Evolutionary conservation across 495 filamentous ascomycete genomes (phyloP).

Genomic region (Aspergillus diversus): DNA sequence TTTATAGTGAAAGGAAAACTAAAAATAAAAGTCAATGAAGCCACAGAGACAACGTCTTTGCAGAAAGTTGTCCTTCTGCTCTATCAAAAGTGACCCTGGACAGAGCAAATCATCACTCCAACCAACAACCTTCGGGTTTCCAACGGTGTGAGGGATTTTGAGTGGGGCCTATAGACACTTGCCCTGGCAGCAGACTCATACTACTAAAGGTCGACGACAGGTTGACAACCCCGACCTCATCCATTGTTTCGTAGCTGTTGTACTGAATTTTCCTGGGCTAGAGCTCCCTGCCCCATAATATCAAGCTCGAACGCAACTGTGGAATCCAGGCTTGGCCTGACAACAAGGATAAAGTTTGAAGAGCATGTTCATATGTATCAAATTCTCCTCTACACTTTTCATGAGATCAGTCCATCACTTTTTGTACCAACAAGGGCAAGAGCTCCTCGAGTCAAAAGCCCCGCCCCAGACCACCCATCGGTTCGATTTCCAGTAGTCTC

Average conservation of each 20-base stretch:
- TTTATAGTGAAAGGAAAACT: too few species aligned
- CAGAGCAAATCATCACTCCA: too few species aligned
- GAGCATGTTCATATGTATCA: background rate
- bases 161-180: too few species aligned
- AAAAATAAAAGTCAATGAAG: too few species aligned
- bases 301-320: background rate
- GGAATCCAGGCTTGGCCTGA: constrained; percentile 9
- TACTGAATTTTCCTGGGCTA: background rate
- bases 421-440: background rate
- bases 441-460: background rate
- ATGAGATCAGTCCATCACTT: constrained; percentile 4
- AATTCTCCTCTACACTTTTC: background rate
- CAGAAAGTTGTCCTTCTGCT: too few species aligned
- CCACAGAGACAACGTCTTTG: too few species aligned
- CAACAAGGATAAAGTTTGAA: constrained; percentile 5
- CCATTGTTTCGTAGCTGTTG: background rate
- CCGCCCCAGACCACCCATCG: constrained; percentile 7
- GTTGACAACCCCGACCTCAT: background rate
- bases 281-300: background rate
- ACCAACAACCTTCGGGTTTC: too few species aligned
- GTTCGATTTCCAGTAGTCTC: constrained; percentile 4
- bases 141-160: too few species aligned
- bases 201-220: too few species aligned
- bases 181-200: too few species aligned
- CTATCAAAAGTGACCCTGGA: too few species aligned